These are phyloP conservation scores for Aurantiochytrium sp. DNA, from an alignment of 108 stramenopile species.

Conservation along the genomic window DNA sequence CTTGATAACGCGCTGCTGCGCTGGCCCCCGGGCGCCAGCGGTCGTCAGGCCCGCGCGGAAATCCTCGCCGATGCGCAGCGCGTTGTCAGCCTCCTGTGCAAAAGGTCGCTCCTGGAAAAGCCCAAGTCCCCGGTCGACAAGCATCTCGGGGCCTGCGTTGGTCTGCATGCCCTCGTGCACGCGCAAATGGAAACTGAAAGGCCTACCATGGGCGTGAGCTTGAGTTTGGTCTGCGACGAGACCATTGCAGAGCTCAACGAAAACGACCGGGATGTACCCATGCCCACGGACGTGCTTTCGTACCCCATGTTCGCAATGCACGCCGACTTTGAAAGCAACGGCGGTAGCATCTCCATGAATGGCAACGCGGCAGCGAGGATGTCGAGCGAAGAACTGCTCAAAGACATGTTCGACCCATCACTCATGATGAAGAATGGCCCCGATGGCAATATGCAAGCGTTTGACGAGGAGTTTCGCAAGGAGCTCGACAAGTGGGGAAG, in stretches of 20 bases:
- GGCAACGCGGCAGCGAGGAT: no score
- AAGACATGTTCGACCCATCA: no score
- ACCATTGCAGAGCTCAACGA: neutral
- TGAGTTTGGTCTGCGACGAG: neutral
- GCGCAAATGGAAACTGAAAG: neutral
- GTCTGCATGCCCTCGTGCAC: neutral
- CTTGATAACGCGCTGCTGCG: no score
- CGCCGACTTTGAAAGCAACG: neutral
- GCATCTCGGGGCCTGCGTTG: neutral
- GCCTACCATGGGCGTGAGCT: neutral
- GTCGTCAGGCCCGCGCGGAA: no score
- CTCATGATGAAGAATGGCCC: no score
- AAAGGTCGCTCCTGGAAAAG: neutral
- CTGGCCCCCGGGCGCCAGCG: no score
- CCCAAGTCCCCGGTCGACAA: neutral
- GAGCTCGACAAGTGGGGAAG: no score
- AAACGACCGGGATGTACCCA: neutral
- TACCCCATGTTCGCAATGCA: neutral
- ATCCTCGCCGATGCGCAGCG: no score
- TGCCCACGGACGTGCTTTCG: constrained; percentile 8
- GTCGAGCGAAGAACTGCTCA: no score
- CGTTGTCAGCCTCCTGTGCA: no score
- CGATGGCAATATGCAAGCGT: no score
- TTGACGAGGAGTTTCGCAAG: no score
- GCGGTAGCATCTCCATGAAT: neutral